These are phyloP conservation scores for Hanseniaspora jakobsenii DNA, from an alignment of 805 yeast genomes.

Conservation along the genomic window DNA sequence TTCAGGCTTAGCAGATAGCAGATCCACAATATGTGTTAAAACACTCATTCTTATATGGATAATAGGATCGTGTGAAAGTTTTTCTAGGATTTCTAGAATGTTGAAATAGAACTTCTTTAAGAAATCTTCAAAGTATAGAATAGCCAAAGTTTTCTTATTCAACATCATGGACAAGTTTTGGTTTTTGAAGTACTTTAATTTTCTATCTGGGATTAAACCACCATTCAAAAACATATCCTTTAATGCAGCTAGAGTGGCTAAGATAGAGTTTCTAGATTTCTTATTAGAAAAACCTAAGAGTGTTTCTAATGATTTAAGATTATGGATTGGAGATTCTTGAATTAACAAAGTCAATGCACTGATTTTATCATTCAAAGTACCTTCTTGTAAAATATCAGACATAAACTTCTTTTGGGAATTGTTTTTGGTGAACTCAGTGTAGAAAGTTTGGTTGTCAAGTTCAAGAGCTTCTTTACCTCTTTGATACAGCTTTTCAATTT, in stretches of 20 bases:
- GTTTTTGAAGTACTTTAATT: slow-evolving; percentile 65
- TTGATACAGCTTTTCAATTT: slow-evolving; percentile 47
- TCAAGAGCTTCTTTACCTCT: slow-evolving; percentile 58
- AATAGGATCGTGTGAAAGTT: slow-evolving; percentile 79
- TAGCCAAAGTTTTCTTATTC: slow-evolving; percentile 47
- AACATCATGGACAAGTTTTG: slow-evolving; percentile 43
- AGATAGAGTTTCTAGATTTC: slow-evolving; percentile 84
- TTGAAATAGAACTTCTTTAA: slow-evolving; percentile 65
- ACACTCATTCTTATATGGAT: slow-evolving; percentile 73
- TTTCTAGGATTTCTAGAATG: slow-evolving; percentile 65
- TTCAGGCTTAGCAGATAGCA: slow-evolving; percentile 79
- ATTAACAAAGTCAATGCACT: slow-evolving; percentile 84
- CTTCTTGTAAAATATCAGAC: slow-evolving; percentile 75
- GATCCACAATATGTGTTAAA: slow-evolving; percentile 63
- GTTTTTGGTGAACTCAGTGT: slow-evolving; percentile 59
- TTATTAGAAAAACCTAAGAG: slow-evolving; percentile 69
- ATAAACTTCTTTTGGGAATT: slow-evolving; percentile 78
- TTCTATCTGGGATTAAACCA: slow-evolving; percentile 66
- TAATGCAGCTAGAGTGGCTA: slow-evolving; percentile 79
- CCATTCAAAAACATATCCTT: slow-evolving; percentile 80
- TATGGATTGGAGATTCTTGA: slow-evolving; percentile 92
- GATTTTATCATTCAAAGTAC: slow-evolving; percentile 91
- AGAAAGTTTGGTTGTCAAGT: slow-evolving; percentile 57
- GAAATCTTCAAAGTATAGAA: slow-evolving; percentile 81
- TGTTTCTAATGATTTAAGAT: slow-evolving; percentile 69